phyloP scores from a whole-genome alignment of 768 basidiomycete species.

The Boletus patriciae region DNA sequence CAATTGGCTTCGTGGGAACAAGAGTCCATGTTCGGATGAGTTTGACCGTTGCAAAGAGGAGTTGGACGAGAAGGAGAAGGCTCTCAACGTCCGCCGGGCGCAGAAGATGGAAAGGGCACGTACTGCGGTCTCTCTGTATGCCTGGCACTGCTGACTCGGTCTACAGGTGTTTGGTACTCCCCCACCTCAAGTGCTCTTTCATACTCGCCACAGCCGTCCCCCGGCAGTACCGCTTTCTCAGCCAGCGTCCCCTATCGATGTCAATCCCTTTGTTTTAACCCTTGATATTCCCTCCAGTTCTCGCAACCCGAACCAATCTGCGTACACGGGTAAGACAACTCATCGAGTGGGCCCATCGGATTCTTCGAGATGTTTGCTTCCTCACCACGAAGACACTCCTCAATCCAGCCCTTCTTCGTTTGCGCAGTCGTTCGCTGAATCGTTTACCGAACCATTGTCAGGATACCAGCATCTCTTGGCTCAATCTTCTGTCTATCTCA shows the following conservation, averaged over 20 bases:
- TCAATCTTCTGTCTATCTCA: slow-evolving; percentile 60
- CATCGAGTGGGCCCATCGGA: slow-evolving; percentile 63
- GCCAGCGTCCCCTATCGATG: slow-evolving; percentile 19
- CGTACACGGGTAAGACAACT: slow-evolving; percentile 48
- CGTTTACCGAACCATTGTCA: slow-evolving; percentile 16
- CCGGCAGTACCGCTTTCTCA: slow-evolving; percentile 33
- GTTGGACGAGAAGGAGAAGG: slow-evolving; percentile 70
- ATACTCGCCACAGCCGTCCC: slow-evolving; percentile 52
- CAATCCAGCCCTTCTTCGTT: slow-evolving; percentile 23
- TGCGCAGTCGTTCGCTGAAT: slow-evolving; percentile 21
- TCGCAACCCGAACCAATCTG: slow-evolving; percentile 49
- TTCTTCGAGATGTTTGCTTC: slow-evolving; percentile 54
- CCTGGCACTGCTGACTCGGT: slow-evolving; percentile 2
- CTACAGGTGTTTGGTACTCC: slow-evolving; percentile 76
- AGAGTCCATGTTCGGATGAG: slow-evolving; percentile 49
- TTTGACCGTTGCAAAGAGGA: slow-evolving; percentile 68
- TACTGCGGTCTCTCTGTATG: not conserved
- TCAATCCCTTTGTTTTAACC: slow-evolving; percentile 21
- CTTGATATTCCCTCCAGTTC: slow-evolving; percentile 22
- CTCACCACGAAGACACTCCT: slow-evolving; percentile 22
- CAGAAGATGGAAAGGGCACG: slow-evolving; percentile 86
- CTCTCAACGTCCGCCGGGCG: slow-evolving; percentile 74
- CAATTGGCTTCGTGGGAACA: slow-evolving; percentile 47
- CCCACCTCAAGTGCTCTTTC: slow-evolving; percentile 78
- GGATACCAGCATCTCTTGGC: slow-evolving; percentile 24